Base-by-base conservation (phyloP, 2,329 filamentous ascomycete species). In the Furcasterigmium sp. region DNA sequence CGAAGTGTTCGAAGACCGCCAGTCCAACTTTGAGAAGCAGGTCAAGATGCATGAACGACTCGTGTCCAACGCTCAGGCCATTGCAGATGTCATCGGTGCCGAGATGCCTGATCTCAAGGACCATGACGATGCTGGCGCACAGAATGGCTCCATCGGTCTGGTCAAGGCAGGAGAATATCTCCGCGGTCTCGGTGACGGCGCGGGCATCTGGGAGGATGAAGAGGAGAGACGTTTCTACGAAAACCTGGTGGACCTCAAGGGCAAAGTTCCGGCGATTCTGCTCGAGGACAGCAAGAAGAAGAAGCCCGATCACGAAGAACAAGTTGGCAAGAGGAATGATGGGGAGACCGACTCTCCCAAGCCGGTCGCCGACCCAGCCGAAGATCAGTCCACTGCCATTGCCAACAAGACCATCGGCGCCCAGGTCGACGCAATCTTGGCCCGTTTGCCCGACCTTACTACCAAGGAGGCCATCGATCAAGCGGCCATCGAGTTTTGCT, bases 181-280 rank as follows among this genome's bases (percentile, higher is more conserved):
- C 30, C 85, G 89, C 29, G 91, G 90, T 11, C 87, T 94, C 60
- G 85, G 84, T 18, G 91, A 97, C 46, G 91, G 90, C 17, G 80
- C 91, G 19, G 93, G 93, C 1, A 97, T 98, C 49, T 98, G 93
- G 93, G 91, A 96, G 67, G 93, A 98, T 55, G 93, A 98, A 58
- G 93, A 98, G 43, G 91, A 98, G 65, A 83, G 93, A 46, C 87
- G 93, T 47, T 98, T 98, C 62, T 98, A 98, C 66, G 93, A 98
- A 69, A 97, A 96, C 51, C 66, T 98, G 10, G 86, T 95, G 11
- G 93, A 98, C 59, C 71, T 98, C 14, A 95, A 94, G 59, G 93
- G 94, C 53, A 94, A 95, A 54, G 93, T 98, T 3, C 94, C 93
- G 0, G 85, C 85, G 2, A 94, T 98, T 54, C 72, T 98, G 8